phyloP scores from a whole-genome alignment of 106 monocot genomes.

The Dendrobium catenatum region DNA sequence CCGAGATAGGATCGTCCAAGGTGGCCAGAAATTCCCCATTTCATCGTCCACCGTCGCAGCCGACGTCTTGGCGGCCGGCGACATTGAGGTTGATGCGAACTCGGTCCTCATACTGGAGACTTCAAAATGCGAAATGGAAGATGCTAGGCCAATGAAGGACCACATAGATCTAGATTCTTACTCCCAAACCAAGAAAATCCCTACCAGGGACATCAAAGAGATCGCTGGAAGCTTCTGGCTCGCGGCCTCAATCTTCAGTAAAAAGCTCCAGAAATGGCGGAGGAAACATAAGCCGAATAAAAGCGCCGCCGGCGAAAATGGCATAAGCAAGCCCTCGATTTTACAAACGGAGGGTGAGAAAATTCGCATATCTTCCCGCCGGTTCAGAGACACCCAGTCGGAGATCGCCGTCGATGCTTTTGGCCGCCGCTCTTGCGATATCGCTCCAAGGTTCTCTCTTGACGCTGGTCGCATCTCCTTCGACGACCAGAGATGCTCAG shows the following conservation, averaged over 20 bases:
- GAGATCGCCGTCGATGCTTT: constrained; percentile 42
- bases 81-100: constrained; percentile 1
- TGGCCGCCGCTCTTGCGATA: constrained; percentile 68
- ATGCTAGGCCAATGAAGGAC: constrained; percentile 27
- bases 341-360: background rate
- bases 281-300: constrained; percentile 26
- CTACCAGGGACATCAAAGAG: constrained; percentile 15
- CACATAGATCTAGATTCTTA: constrained; percentile 23
- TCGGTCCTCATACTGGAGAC: background rate
- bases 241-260: constrained; percentile 64
- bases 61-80: background rate
- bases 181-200: constrained; percentile 13
- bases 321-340: background rate
- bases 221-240: constrained; percentile 54
- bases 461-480: constrained; percentile 63
- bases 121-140: background rate
- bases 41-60: background rate
- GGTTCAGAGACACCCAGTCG: constrained; percentile 8
- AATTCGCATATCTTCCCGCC: background rate
- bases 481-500: constrained; percentile 51
- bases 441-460: constrained; percentile 74
- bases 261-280: constrained; percentile 73
- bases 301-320: background rate
- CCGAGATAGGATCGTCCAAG: background rate
- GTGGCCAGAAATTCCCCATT: background rate